These are phyloP conservation scores for Phytopythium oedochilum DNA, from an alignment of 352 stramenopile genomes.

Conservation along the genomic window DNA sequence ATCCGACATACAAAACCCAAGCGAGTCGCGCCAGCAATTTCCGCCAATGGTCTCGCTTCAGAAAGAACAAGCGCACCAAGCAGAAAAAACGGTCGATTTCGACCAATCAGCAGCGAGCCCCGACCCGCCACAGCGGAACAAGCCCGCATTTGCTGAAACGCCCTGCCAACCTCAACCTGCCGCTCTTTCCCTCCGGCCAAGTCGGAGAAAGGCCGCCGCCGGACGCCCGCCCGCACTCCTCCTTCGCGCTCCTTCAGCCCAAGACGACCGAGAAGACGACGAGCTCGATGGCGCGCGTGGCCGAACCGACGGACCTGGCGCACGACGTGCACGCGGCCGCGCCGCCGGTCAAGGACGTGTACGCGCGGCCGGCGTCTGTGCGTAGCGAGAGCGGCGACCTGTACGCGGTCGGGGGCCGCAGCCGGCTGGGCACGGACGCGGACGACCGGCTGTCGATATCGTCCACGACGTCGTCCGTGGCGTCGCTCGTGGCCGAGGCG, in stretches of 20 bases:
- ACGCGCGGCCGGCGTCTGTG: not conserved
- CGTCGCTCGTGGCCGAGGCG: constrained; percentile 5
- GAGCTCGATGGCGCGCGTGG: not conserved
- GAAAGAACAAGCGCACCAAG: not conserved
- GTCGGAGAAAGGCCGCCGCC: constrained; percentile 1
- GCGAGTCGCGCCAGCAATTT: not conserved
- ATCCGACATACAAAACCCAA: not conserved
- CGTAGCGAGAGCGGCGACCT: not conserved
- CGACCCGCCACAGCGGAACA: not conserved
- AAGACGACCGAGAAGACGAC: not conserved
- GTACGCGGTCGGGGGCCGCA: not conserved
- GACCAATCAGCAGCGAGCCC: no score
- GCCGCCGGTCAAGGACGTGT: not conserved
- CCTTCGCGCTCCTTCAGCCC: not conserved
- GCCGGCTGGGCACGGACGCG: constrained; percentile 1
- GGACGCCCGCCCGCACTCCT: not conserved
- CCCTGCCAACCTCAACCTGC: not conserved
- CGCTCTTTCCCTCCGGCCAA: not conserved
- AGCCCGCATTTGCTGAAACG: not conserved
- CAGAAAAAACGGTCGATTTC: not conserved
- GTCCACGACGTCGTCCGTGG: constrained; percentile 5
- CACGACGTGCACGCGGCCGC: not conserved
- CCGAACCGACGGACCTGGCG: not conserved
- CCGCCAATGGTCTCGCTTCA: not conserved
- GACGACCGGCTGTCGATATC: constrained; percentile 5